A percentile compares a stretch with the other conserved stretches of the same genome.
These are phyloP conservation scores for Penicillium tannophilum DNA, from an alignment of 495 filamentous ascomycete species.

Conservation along the genomic window DNA sequence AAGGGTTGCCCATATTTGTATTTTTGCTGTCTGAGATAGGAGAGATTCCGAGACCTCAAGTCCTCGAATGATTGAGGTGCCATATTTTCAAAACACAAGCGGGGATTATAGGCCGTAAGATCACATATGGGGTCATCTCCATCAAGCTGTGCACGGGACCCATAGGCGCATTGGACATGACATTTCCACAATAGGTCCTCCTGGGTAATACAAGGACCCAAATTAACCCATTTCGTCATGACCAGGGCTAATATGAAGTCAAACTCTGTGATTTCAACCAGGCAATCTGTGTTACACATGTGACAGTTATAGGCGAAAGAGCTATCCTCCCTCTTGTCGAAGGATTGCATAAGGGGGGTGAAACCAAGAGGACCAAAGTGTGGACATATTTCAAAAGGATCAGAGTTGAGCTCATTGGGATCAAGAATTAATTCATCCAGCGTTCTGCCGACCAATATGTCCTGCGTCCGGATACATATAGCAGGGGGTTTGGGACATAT, in stretches of 20 bases:
- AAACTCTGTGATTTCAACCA: not conserved
- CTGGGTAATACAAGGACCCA: not conserved
- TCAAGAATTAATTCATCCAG: not conserved
- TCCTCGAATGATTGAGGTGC: slow-evolving; percentile 8
- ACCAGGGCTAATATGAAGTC: not conserved
- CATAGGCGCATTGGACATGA: not conserved
- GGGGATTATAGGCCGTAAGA: not conserved
- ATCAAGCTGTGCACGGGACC: not conserved
- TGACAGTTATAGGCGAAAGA: not conserved
- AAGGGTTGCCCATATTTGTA: not conserved
- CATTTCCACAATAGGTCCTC: not conserved
- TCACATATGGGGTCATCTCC: not conserved
- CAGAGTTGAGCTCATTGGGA: not conserved
- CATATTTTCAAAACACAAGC: slow-evolving; percentile 3
- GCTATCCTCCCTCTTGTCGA: not conserved
- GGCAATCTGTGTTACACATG: not conserved
- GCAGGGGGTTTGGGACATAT: not conserved
- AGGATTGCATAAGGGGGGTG: not conserved
- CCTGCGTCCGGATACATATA: not conserved
- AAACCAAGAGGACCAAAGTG: not conserved
- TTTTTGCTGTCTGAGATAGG: slow-evolving; percentile 9
- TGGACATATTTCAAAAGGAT: not conserved
- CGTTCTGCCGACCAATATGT: not conserved
- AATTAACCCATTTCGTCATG: not conserved
- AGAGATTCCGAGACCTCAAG: slow-evolving; percentile 11